Conservation (phyloP, 169 alveolate genomes). For the Plasmodium falciparum region DNA sequence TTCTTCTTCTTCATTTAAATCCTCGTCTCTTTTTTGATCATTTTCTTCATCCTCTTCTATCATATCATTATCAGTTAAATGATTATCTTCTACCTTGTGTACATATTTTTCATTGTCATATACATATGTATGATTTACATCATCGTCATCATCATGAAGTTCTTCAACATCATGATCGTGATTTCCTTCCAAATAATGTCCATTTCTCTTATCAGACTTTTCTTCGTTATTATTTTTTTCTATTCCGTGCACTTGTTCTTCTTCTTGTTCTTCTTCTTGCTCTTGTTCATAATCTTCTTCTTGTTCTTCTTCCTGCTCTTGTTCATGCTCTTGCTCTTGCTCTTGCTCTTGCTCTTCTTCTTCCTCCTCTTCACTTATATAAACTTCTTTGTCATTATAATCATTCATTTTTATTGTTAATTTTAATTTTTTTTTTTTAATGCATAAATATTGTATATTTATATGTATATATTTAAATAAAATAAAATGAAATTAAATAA, state of each 20-base stretch:
- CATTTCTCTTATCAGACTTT: not conserved
- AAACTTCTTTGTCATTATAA: not conserved
- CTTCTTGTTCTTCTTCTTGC: not conserved
- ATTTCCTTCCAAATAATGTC: too few species aligned
- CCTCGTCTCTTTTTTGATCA: slow-evolving; percentile 1
- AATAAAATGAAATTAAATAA: too few species aligned
- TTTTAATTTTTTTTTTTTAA: not conserved
- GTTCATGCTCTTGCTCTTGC: slow-evolving; percentile 33
- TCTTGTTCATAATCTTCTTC: slow-evolving; percentile 4
- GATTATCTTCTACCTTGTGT: too few species aligned
- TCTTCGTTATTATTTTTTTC: not conserved
- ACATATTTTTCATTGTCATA: not conserved
- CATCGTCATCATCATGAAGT: not conserved
- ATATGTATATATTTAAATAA: too few species aligned
- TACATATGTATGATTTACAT: slow-evolving; percentile 1
- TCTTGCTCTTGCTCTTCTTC: slow-evolving; percentile 26
- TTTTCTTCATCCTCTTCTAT: not conserved
- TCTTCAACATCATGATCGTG: too few species aligned
- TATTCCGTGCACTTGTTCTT: slow-evolving; percentile 1
- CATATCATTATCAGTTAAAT: not conserved
- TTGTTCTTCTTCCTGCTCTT: slow-evolving; percentile 10
- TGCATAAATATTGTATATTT: not conserved
- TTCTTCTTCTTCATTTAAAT: slow-evolving; percentile 11
- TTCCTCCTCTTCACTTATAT: slow-evolving; percentile 12
- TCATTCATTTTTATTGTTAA: not conserved